These are phyloP conservation scores for Draba incana DNA, from an alignment of 345 rosid genomes.

Conservation along the genomic window DNA sequence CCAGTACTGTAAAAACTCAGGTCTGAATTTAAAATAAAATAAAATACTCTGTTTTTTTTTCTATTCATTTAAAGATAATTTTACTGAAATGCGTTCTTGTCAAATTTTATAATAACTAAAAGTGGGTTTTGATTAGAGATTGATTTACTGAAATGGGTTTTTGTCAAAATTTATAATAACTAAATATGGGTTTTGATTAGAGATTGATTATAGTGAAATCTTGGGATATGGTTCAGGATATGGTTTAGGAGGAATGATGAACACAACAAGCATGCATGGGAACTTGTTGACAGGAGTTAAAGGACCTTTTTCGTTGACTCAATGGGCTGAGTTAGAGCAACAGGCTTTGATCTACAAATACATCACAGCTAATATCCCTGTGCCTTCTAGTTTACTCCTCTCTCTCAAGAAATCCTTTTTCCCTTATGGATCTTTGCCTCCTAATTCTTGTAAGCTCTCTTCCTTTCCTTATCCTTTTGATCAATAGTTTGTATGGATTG, in stretches of 20 bases:
- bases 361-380: constrained; percentile 72
- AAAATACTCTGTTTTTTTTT: constrained; percentile 3
- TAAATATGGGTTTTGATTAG: constrained; percentile 12
- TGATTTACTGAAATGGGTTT: constrained; percentile 16
- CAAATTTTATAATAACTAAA: too few species aligned
- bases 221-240: constrained; percentile 35
- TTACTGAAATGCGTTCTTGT: too few species aligned
- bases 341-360: constrained; percentile 94
- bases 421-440: constrained; percentile 56
- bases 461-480: neutral
- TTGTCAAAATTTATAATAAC: neutral
- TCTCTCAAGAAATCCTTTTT: constrained; percentile 75
- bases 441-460: constrained; percentile 53
- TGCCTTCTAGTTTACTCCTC: constrained; percentile 73
- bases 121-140: constrained; percentile 13
- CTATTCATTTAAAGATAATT: too few species aligned
- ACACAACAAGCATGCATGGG: constrained; percentile 60
- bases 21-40: constrained; percentile 31
- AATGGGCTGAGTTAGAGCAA: constrained; percentile 95
- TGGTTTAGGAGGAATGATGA: constrained; percentile 58
- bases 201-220: neutral
- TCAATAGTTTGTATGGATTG: neutral
- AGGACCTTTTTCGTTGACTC: constrained; percentile 71
- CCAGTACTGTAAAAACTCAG: constrained; percentile 51
- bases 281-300: constrained; percentile 46